Evolutionary conservation across 2,329 filamentous ascomycete genomes (phyloP).

Genomic region (Penicillium vulpinum): DNA sequence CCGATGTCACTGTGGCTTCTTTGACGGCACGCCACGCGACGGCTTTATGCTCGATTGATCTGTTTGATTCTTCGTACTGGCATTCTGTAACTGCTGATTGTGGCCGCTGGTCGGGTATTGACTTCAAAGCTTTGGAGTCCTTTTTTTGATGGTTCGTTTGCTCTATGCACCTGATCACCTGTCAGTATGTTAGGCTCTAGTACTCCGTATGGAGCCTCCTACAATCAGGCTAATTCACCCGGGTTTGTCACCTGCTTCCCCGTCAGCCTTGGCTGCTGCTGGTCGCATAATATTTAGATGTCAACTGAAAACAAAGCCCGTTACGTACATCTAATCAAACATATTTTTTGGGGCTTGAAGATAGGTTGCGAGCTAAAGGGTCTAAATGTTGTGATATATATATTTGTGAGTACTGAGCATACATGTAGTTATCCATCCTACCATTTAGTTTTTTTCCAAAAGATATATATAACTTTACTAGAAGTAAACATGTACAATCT

Average conservation of each 20-base stretch:
- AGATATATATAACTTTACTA: too few relatives aligned
- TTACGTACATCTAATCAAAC: conserved; percentile 1
- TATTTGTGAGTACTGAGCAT: background rate
- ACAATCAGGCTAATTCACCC: background rate
- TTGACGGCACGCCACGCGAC: background rate
- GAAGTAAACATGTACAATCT: background rate
- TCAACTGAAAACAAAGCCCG: background rate
- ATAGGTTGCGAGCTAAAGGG: background rate
- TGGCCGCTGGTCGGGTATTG: background rate
- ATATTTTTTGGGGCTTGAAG: background rate
- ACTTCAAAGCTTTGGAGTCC: background rate
- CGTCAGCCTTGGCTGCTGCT: background rate
- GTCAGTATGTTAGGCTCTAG: background rate
- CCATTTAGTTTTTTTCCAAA: too few relatives aligned
- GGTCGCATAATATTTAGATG: background rate
- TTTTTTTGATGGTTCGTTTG: background rate
- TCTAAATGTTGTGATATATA: background rate
- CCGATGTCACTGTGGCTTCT: background rate
- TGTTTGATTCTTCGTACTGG: background rate
- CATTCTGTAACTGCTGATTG: background rate
- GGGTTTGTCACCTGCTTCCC: conserved; percentile 3
- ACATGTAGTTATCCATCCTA: too few relatives aligned
- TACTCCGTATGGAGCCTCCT: conserved; percentile 1
- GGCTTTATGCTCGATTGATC: background rate
- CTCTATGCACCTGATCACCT: background rate